Conservation (phyloP, 257 asterid genomes). For the Capsicum chinense region DNA sequence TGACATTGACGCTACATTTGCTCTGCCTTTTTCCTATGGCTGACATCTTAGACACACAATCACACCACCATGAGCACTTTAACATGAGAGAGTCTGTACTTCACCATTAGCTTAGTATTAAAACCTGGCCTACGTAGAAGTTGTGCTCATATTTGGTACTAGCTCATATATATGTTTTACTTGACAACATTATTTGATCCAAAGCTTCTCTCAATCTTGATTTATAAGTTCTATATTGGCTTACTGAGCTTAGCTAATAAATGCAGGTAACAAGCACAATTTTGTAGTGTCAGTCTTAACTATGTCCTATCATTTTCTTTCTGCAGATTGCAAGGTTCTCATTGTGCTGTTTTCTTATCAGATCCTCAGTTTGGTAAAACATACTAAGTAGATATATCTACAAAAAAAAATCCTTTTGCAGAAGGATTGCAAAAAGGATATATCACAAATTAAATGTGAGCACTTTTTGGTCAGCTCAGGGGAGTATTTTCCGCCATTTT, state of each 20-base stretch:
- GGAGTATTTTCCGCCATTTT: constrained; percentile 93
- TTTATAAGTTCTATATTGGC: neutral
- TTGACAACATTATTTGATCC: neutral
- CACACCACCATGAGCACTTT: constrained; percentile 22
- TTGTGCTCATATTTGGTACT: neutral
- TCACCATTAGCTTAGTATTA: neutral
- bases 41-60: constrained; percentile 18
- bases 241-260: constrained; percentile 10
- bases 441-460: constrained; percentile 89
- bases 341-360: neutral
- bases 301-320: constrained; percentile 7
- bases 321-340: constrained; percentile 21
- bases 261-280: neutral
- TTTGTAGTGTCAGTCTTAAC: neutral
- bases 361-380: neutral
- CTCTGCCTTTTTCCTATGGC: neutral
- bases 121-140: neutral
- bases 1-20: neutral
- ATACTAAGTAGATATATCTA: constrained; percentile 9
- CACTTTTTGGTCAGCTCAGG: constrained; percentile 85
- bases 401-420: neutral
- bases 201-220: constrained; percentile 5
- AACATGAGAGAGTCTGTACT: neutral
- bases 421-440: constrained; percentile 59
- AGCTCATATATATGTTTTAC: constrained; percentile 5